These are phyloP conservation scores for Ophiostoma tasmaniense DNA, from an alignment of 2,329 filamentous ascomycete species.

Conservation along the genomic window DNA sequence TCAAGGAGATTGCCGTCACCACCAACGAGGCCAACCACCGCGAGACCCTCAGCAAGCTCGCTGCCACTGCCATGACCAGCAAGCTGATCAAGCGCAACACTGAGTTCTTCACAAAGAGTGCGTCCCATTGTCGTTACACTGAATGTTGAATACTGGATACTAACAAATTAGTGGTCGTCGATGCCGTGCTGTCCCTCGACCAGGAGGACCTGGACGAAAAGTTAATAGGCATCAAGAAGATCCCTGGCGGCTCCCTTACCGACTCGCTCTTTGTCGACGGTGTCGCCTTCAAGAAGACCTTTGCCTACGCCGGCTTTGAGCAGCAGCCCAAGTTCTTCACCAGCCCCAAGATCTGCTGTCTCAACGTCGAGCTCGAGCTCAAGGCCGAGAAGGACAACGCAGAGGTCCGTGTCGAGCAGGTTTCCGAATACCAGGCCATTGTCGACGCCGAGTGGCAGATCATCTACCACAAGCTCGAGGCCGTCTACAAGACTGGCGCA, in stretches of 20 bases:
- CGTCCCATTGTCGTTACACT: too few species aligned
- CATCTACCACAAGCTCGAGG: conserved; percentile 98
- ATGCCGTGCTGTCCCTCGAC: conserved; percentile 89
- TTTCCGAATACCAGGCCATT: conserved; percentile 98
- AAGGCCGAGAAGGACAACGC: conserved; percentile 99
- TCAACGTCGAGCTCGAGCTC: conserved; percentile 95
- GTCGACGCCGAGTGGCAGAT: conserved; percentile 99
- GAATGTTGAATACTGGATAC: too few species aligned
- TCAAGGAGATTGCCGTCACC: conserved; percentile 91
- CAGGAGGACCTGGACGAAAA: conserved; percentile 97
- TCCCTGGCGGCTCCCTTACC: conserved; percentile 89
- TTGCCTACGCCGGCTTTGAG: conserved; percentile 97
- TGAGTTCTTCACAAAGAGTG: conserved; percentile 95
- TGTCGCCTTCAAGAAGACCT: conserved; percentile 99
- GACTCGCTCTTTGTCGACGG: conserved; percentile 96
- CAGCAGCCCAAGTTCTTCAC: conserved; percentile 95
- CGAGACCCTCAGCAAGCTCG: conserved; percentile 82
- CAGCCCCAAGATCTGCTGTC: conserved; percentile 90
- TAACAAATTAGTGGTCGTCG: conserved; percentile 68
- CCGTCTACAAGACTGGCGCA: conserved; percentile 83
- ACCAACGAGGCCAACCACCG: conserved; percentile 74
- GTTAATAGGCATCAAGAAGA: conserved; percentile 96
- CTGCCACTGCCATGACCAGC: conserved; percentile 96
- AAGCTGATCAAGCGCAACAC: conserved; percentile 98
- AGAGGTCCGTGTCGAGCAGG: conserved; percentile 94